Evolutionary conservation across 148 eudicot genomes (phyloP).

Genomic region (Dysphania ambrosioides): DNA sequence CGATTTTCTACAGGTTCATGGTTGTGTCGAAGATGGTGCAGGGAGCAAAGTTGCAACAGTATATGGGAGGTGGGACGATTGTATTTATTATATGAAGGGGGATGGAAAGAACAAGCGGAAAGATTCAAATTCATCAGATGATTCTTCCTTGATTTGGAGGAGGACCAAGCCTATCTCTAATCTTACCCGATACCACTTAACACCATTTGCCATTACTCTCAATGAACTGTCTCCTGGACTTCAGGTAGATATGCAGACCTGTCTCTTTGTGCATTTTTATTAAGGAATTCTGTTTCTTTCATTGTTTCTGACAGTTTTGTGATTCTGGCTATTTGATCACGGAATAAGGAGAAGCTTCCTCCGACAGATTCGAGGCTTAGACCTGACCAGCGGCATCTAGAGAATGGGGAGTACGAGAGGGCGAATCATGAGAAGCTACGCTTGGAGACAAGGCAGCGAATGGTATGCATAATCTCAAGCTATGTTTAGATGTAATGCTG

Average conservation of each 20-base stretch:
- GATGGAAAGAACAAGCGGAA: conserved; percentile 51
- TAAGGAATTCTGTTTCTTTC: conserved; percentile 26
- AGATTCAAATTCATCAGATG: conserved; percentile 40
- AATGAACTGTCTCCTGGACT: conserved; percentile 86
- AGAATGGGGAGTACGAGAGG: conserved; percentile 86
- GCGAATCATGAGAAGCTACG: conserved; percentile 88
- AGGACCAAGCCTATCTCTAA: conserved; percentile 54
- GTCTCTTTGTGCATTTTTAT: conserved; percentile 17
- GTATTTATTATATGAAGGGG: conserved; percentile 55
- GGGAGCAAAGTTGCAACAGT: conserved; percentile 65
- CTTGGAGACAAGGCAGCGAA: conserved; percentile 78
- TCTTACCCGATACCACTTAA: conserved; percentile 76
- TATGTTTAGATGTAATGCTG: neutral
- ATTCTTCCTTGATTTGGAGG: conserved; percentile 65
- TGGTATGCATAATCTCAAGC: conserved; percentile 41
- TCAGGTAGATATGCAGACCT: conserved; percentile 46
- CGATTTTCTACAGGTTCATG: conserved; percentile 66
- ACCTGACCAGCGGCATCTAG: conserved; percentile 91
- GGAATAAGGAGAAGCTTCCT: conserved; percentile 80
- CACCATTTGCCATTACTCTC: conserved; percentile 75
- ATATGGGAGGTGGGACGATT: conserved; percentile 83
- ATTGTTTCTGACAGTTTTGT: conserved; percentile 34
- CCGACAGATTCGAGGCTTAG: conserved; percentile 94
- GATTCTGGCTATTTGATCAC: conserved; percentile 41
- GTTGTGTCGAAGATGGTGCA: conserved; percentile 61